A percentile compares a stretch with the other conserved stretches of the same genome.
phyloP scores from a whole-genome alignment of 805 yeast species.

The Saturnispora sekii region DNA sequence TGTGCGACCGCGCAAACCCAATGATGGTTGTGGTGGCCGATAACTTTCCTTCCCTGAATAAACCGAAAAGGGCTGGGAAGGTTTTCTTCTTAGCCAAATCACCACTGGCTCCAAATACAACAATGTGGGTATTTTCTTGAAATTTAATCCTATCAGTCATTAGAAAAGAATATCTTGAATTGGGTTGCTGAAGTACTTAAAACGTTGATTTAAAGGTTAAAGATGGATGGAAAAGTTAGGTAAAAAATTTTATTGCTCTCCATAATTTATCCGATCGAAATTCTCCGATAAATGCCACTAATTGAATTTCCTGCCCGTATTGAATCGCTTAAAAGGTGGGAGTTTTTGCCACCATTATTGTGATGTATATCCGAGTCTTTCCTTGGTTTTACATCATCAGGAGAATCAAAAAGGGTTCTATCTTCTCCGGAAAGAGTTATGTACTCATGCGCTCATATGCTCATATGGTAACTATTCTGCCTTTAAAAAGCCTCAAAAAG shows the following conservation, averaged over 20 bases:
- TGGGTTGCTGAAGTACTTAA: too few species aligned
- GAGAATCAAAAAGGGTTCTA: not conserved
- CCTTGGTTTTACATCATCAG: too few species aligned
- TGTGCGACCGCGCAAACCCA: conserved; percentile 86
- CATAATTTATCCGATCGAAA: too few species aligned
- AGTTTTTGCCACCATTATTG: not conserved
- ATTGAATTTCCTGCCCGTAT: not conserved
- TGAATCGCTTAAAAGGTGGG: not conserved
- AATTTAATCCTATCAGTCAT: conserved; percentile 29
- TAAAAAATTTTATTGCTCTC: not conserved
- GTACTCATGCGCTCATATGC: conserved; percentile 1
- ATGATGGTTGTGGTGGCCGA: conserved; percentile 63
- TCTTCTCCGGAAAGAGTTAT: not conserved
- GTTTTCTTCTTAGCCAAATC: conserved; percentile 94
- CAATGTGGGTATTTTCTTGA: conserved; percentile 59
- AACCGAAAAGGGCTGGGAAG: conserved; percentile 76
- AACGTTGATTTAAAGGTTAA: not conserved
- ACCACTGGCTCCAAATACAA: conserved; percentile 92
- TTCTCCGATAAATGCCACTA: too few species aligned
- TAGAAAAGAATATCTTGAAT: not conserved
- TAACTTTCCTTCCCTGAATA: conserved; percentile 66
- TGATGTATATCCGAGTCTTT: too few species aligned
- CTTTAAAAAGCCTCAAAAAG: not conserved
- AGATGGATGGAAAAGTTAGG: not conserved
- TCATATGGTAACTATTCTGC: not conserved